Conservation (phyloP, 768 basidiomycete genomes). For the Albatrellus ellisii region DNA sequence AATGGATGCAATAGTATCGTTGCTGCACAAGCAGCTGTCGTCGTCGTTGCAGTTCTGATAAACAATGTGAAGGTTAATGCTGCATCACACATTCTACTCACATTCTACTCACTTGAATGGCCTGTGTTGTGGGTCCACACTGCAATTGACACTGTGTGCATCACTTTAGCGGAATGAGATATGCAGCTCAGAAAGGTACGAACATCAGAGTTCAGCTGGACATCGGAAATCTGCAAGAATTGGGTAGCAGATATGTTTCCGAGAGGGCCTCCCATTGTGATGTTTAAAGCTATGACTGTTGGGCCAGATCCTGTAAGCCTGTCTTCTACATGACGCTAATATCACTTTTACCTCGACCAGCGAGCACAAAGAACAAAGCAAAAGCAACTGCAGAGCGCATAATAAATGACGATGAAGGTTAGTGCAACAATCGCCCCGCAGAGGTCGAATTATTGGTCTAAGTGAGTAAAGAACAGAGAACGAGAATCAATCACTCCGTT, state of each 20-base stretch:
- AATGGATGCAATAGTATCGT: constrained; percentile 28
- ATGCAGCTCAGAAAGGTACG: constrained; percentile 4
- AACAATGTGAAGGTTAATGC: not conserved
- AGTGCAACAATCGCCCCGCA: not conserved
- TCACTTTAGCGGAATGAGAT: constrained; percentile 10
- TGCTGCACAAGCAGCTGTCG: constrained; percentile 41
- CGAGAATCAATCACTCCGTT: no score
- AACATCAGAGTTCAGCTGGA: constrained; percentile 18
- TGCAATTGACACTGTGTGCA: constrained; percentile 19
- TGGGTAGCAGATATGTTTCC: constrained; percentile 27
- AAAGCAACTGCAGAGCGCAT: constrained; percentile 19
- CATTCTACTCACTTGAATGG: constrained; percentile 16
- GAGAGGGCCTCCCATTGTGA: constrained; percentile 28
- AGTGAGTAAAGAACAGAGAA: no score
- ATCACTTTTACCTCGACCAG: constrained; percentile 37
- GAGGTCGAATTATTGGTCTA: not conserved
- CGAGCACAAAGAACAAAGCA: constrained; percentile 30
- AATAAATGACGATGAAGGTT: not conserved
- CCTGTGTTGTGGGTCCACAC: constrained; percentile 17
- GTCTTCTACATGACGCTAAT: no score
- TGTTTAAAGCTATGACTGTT: constrained; percentile 29
- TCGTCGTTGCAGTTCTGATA: constrained; percentile 30
- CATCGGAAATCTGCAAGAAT: constrained; percentile 29
- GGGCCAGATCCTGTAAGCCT: no score
- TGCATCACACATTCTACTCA: not conserved